phyloP scores from a whole-genome alignment of 148 eudicot genomes.

The Cornus kousa region DNA sequence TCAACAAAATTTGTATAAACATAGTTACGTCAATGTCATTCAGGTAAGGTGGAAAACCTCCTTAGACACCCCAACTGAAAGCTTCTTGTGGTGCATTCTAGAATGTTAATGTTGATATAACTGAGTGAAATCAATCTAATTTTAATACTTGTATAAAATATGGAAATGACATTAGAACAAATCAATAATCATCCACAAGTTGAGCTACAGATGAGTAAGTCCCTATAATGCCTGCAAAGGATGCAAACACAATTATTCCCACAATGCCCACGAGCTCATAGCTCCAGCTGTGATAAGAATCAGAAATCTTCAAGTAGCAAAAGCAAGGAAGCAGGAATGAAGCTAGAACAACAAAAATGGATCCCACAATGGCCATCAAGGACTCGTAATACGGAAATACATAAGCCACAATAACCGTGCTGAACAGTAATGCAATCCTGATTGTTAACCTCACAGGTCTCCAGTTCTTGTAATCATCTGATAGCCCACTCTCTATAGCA shows the following conservation, averaged over 20 bases:
- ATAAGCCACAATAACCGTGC: constrained; percentile 27
- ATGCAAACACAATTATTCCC: constrained; percentile 26
- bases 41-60: no score
- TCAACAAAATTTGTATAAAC: no score
- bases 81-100: no score
- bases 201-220: constrained; percentile 25
- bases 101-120: no score
- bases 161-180: background rate
- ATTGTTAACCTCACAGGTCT: constrained; percentile 14
- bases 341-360: background rate
- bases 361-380: background rate
- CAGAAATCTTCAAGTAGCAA: constrained; percentile 18
- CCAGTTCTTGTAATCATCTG: constrained; percentile 12
- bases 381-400: constrained; percentile 17
- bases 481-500: constrained; percentile 27
- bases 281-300: constrained; percentile 20
- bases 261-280: constrained; percentile 4
- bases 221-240: constrained; percentile 26
- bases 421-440: constrained; percentile 24
- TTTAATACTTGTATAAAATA: no score
- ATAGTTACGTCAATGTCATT: no score
- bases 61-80: no score
- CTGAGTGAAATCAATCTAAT: no score
- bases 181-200: constrained; percentile 23
- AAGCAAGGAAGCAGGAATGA: background rate